These are phyloP conservation scores for Wickerhamomyces chaumierensis DNA, from an alignment of 805 yeast genomes.

Conservation along the genomic window DNA sequence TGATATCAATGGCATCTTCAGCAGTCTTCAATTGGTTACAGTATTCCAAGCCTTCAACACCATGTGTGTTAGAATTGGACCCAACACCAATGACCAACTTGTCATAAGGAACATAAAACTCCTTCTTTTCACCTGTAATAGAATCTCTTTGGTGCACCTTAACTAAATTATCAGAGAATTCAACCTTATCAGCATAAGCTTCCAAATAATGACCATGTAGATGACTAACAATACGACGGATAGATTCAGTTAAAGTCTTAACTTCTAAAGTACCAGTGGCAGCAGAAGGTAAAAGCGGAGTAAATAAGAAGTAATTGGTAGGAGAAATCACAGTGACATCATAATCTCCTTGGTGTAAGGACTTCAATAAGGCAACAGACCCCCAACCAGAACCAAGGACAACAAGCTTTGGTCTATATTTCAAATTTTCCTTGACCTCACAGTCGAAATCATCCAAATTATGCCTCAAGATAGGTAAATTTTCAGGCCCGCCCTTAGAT, in stretches of 20 bases:
- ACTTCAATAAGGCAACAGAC: constrained; percentile 45
- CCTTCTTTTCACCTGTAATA: constrained; percentile 25
- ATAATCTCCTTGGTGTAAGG: constrained; percentile 40
- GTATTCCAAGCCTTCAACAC: constrained; percentile 56
- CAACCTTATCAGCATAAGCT: constrained; percentile 49
- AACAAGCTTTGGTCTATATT: constrained; percentile 45
- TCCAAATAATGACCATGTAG: constrained; percentile 52
- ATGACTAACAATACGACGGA: constrained; percentile 40
- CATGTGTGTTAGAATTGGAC: constrained; percentile 57
- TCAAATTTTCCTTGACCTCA: constrained; percentile 30
- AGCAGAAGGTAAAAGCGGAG: constrained; percentile 60
- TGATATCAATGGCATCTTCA: constrained; percentile 47
- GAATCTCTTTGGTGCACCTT: constrained; percentile 40
- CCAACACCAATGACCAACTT: constrained; percentile 61
- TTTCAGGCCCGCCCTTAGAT: constrained; percentile 57
- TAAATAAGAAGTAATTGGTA: constrained; percentile 56
- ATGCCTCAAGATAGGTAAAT: constrained; percentile 47
- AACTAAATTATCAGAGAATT: constrained; percentile 42
- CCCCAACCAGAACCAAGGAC: constrained; percentile 69
- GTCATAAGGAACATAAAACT: constrained; percentile 62
- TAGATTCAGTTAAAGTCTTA: constrained; percentile 52
- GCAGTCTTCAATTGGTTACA: constrained; percentile 56
- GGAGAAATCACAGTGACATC: constrained; percentile 61
- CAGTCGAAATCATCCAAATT: constrained; percentile 48
- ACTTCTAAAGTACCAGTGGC: constrained; percentile 63